Base-by-base conservation (phyloP, 306 rosid species). In the Vigna unguiculata region DNA sequence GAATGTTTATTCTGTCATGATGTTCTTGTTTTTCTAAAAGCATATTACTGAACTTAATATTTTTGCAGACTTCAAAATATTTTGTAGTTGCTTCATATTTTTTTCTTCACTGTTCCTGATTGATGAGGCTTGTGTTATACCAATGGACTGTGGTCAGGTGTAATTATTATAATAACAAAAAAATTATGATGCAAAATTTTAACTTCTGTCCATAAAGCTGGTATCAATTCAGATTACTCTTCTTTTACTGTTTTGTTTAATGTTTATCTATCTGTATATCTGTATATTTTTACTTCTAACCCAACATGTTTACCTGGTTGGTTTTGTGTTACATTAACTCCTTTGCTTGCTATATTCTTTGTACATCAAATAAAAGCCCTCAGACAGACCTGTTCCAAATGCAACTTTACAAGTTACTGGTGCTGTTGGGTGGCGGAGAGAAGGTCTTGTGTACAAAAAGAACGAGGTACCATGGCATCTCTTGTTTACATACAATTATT, bases 381-480 rank as follows among this genome's bases (percentile, higher is more conserved):
- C 89, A 30, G 97, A 93, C 78, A 93, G 79, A 81, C 88, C 94
- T 74, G 93, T 93, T 69, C 97, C 97, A 20, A 93, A 93, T 86
- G 97, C 97, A 24, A 93, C 97, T 57, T 87, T 93, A 77, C 97
- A 93, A 93, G 97, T 93, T 53, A 93, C 97, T 1, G 97, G 97
- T 17, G 96, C 97, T 80, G 97, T 93, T 83, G 97, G 97, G 71
- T 93, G 97, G 97, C 89, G 97, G 79, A 87, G 97, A 85, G 97
- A 93, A 75, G 97, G 97, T 45, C 97, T 93, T 74, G 88, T 74
- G n/a, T 93, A 93, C 86, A 93, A 90, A 85, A 93, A 93, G 90
- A 93, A 93, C 80, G 96, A 93, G 97, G 97, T 90, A 85, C 16
- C 34, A 13, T 71, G 48, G 71, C 9, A 14, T 59, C 45, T 67